Percentiles rank a stretch among this genome's conserved stretches.
Conservation (phyloP, 306 rosid species). For the Malus orientalis region DNA sequence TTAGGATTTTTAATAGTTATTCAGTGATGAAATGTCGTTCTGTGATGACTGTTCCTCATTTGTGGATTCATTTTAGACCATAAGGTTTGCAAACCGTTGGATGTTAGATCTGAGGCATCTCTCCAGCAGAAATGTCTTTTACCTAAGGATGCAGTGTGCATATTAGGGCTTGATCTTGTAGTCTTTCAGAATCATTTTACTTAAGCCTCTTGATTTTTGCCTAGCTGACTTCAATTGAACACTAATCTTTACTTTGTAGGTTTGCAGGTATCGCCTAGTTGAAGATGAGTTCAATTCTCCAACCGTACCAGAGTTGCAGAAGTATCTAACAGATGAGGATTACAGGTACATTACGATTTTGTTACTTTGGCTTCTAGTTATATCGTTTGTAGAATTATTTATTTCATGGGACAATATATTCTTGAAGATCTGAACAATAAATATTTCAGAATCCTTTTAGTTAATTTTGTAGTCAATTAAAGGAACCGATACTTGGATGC, state of each 20-base stretch:
- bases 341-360: constrained; percentile 44
- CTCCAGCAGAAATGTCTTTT: background rate
- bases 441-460: background rate
- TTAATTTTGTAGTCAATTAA: background rate
- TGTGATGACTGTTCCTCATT: too few species aligned
- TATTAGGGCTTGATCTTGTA: background rate
- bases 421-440: background rate
- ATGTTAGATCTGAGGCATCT: background rate
- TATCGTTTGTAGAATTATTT: background rate
- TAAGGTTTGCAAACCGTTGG: background rate
- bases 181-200: background rate
- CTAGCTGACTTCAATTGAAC: background rate
- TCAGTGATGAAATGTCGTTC: background rate
- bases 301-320: constrained; percentile 59
- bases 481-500: background rate
- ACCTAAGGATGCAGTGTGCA: background rate
- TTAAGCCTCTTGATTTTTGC: constrained; percentile 4
- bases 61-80: background rate
- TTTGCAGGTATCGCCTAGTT: constrained; percentile 75
- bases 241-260: constrained; percentile 44
- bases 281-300: constrained; percentile 88
- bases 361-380: background rate
- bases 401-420: background rate
- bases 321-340: constrained; percentile 88
- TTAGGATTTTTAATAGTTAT: background rate